Evolutionary conservation across 768 basidiomycete species (phyloP).

Genomic region (Russula olivacea): DNA sequence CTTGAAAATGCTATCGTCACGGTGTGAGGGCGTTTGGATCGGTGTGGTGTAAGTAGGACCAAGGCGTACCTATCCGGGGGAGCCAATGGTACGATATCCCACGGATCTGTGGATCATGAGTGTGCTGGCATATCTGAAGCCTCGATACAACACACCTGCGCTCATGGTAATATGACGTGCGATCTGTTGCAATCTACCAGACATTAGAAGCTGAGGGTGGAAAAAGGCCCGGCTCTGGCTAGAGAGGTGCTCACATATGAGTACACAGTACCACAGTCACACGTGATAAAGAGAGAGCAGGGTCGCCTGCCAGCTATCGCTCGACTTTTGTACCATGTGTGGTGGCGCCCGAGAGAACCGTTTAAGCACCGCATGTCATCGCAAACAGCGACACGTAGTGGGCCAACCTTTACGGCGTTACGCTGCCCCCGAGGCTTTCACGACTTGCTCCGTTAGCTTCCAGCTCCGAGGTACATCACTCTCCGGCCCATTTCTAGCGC

Average conservation of each 20-base stretch:
- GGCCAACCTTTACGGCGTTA: not conserved
- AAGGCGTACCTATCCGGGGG: conserved; percentile 72
- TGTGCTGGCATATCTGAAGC: conserved; percentile 9
- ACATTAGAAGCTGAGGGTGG: conserved; percentile 35
- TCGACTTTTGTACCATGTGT: not conserved
- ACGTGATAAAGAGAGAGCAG: not conserved
- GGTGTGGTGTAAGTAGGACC: not conserved
- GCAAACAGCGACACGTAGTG: not conserved
- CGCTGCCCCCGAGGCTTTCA: not conserved
- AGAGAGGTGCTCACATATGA: not conserved
- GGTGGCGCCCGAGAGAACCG: not conserved
- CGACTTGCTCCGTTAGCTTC: not conserved
- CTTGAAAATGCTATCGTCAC: conserved; percentile 68
- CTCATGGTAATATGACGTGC: conserved; percentile 44
- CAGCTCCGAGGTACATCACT: not conserved
- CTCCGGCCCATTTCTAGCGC: not conserved
- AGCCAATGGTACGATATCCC: conserved; percentile 73
- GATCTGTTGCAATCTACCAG: conserved; percentile 55
- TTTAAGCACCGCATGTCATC: not conserved
- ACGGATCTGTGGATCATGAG: conserved; percentile 46
- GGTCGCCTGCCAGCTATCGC: not conserved
- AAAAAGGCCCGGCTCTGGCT: not conserved
- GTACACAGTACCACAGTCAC: not conserved
- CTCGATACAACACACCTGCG: conserved; percentile 41
- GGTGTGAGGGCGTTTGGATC: conserved; percentile 14